Evolutionary conservation across 805 yeast species (phyloP).

Genomic region (Cyberlindnera subsufficiens): DNA sequence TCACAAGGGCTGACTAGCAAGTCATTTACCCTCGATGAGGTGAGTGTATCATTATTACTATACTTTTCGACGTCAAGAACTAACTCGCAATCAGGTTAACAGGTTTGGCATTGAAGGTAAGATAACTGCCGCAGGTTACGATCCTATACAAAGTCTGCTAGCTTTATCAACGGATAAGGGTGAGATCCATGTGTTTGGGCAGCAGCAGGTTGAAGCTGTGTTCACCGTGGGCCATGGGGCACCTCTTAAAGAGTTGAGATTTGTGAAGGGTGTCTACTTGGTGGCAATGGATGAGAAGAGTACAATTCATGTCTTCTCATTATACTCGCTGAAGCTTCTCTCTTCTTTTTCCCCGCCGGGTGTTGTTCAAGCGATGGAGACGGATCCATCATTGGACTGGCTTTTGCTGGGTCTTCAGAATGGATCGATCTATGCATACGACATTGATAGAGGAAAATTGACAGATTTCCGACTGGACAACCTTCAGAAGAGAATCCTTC

Average conservation of each 20-base stretch:
- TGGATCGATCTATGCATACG: constrained; percentile 68
- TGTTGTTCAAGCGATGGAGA: constrained; percentile 58
- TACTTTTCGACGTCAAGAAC: not conserved
- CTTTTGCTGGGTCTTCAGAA: constrained; percentile 71
- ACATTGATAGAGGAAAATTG: constrained; percentile 69
- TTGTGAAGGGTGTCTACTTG: constrained; percentile 78
- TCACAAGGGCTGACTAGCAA: constrained; percentile 26
- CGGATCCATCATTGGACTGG: constrained; percentile 90
- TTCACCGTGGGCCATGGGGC: constrained; percentile 46
- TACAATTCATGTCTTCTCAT: constrained; percentile 61
- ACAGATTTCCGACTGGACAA: constrained; percentile 67
- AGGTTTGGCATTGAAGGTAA: constrained; percentile 60
- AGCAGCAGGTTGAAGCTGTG: constrained; percentile 67
- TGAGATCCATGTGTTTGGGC: constrained; percentile 76
- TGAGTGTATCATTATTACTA: constrained; percentile 10
- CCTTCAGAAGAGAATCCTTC: constrained; percentile 55
- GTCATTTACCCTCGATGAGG: constrained; percentile 27
- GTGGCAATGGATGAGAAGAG: constrained; percentile 63
- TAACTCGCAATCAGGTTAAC: constrained; percentile 11
- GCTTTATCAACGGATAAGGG: constrained; percentile 74
- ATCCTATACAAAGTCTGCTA: constrained; percentile 81
- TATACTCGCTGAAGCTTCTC: constrained; percentile 56
- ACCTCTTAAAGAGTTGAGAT: constrained; percentile 49
- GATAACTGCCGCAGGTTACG: constrained; percentile 66
- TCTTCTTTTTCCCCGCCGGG: constrained; percentile 59